A percentile compares a stretch with the other conserved stretches of the same genome.
phyloP scores from a whole-genome alignment of 495 filamentous ascomycete species.

The Podospora pseudocomata region DNA sequence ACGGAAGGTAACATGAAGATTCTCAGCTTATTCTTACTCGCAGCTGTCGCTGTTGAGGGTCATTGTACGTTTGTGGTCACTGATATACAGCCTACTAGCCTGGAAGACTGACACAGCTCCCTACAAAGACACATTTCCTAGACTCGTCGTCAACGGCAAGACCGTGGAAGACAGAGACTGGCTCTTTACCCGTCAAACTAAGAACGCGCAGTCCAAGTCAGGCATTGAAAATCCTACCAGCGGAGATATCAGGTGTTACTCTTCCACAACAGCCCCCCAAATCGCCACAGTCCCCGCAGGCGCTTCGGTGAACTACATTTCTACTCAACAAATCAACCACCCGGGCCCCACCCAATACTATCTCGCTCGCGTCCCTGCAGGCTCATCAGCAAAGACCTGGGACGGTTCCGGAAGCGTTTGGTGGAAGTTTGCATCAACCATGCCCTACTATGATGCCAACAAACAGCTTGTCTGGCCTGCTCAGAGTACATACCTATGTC shows the following conservation, averaged over 20 bases:
- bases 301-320: slow-evolving; percentile 43
- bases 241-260: slow-evolving; percentile 48
- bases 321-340: slow-evolving; percentile 46
- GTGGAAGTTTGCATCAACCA: slow-evolving; percentile 52
- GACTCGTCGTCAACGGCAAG: slow-evolving; percentile 39
- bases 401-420: slow-evolving; percentile 47
- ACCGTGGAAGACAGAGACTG: slow-evolving; percentile 36
- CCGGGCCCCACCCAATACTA: slow-evolving; percentile 47
- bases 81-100: no score
- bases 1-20: slow-evolving; percentile 18
- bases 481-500: slow-evolving; percentile 31
- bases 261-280: slow-evolving; percentile 35
- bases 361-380: slow-evolving; percentile 47
- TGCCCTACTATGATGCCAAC: slow-evolving; percentile 37
- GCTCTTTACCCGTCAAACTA: slow-evolving; percentile 42
- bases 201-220: slow-evolving; percentile 38
- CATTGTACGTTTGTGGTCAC: slow-evolving; percentile 29
- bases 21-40: slow-evolving; percentile 25
- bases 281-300: slow-evolving; percentile 42
- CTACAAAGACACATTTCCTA: slow-evolving; percentile 37
- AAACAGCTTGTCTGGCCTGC: slow-evolving; percentile 40
- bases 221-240: slow-evolving; percentile 40
- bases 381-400: slow-evolving; percentile 41
- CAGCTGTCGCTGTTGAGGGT: slow-evolving; percentile 31
- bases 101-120: not conserved